Percentiles rank a stretch among this genome's conserved stretches.
Evolutionary conservation across 192 early-diverging fungal species (phyloP).

Genomic region (Kickxella alabastrina): DNA sequence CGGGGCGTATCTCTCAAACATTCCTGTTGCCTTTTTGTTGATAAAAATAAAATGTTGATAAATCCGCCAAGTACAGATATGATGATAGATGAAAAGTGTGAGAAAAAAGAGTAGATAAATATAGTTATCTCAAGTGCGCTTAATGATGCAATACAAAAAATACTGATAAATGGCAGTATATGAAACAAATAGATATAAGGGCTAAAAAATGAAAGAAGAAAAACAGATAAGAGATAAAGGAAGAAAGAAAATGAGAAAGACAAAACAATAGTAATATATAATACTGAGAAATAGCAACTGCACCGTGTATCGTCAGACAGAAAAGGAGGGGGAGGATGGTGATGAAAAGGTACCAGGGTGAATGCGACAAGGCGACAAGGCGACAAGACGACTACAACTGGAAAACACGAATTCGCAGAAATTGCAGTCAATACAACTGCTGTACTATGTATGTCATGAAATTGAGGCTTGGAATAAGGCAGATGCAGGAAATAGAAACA

Average conservation of each 20-base stretch:
- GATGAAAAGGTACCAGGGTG: too few species aligned
- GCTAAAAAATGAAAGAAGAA: background rate
- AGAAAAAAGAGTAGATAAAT: background rate
- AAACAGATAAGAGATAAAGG: background rate
- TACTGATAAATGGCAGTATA: background rate
- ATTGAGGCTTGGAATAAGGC: slow-evolving; percentile 5
- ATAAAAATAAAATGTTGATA: background rate
- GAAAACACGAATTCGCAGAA: too few species aligned
- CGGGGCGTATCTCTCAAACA: slow-evolving; percentile 38
- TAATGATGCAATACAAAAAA: background rate
- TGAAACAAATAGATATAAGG: too few species aligned
- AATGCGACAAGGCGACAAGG: too few species aligned
- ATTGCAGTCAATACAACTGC: background rate
- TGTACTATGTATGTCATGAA: background rate
- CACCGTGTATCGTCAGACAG: too few species aligned
- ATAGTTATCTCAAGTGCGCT: background rate
- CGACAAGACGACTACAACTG: too few species aligned
- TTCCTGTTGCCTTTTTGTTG: background rate
- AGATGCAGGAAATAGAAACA: background rate
- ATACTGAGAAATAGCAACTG: too few species aligned
- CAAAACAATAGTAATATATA: background rate
- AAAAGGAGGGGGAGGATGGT: too few species aligned
- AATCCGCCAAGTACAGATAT: background rate
- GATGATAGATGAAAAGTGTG: background rate
- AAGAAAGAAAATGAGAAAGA: background rate